Percentiles rank a stretch among this genome's conserved stretches.
Evolutionary conservation across 257 asterid genomes (phyloP).

Genomic region (Mitragyna speciosa): DNA sequence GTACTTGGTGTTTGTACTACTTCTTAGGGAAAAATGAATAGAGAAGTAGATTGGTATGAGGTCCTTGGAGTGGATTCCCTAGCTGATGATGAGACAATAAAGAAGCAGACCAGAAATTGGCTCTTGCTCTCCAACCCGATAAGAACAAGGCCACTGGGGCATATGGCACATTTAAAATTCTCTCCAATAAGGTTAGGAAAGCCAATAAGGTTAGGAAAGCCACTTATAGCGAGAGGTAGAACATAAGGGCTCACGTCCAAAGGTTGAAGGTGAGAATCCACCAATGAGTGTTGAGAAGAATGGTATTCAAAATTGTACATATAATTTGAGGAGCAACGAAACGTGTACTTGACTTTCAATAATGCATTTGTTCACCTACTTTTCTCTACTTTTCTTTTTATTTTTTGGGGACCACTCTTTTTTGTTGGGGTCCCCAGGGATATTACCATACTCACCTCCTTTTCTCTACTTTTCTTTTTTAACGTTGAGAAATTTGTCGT

Average conservation of each 20-base stretch:
- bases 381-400: too few species aligned
- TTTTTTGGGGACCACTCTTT: too few species aligned
- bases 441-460: too few species aligned
- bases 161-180: slow-evolving; percentile 59
- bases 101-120: slow-evolving; percentile 42
- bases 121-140: slow-evolving; percentile 68
- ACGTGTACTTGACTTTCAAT: too few species aligned
- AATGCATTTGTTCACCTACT: too few species aligned
- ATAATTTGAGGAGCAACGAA: too few species aligned
- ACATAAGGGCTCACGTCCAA: slow-evolving; percentile 24
- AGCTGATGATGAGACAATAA: slow-evolving; percentile 37
- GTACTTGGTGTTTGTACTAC: too few species aligned
- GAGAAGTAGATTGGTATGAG: slow-evolving; percentile 53
- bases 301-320: too few species aligned
- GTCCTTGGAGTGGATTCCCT: slow-evolving; percentile 52
- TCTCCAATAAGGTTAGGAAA: slow-evolving; percentile 53
- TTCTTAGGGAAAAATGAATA: slow-evolving; percentile 42
- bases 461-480: too few species aligned
- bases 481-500: too few species aligned
- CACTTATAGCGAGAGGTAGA: slow-evolving; percentile 36
- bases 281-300: slow-evolving; percentile 11
- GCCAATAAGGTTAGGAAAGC: slow-evolving; percentile 40
- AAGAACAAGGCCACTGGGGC: slow-evolving; percentile 66
- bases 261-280: slow-evolving; percentile 15
- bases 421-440: too few species aligned